Evolutionary conservation across 2,329 filamentous ascomycete species (phyloP), one percentile per base, ranked within the genome.

Genomic region (Monilinia polystroma): DNA sequence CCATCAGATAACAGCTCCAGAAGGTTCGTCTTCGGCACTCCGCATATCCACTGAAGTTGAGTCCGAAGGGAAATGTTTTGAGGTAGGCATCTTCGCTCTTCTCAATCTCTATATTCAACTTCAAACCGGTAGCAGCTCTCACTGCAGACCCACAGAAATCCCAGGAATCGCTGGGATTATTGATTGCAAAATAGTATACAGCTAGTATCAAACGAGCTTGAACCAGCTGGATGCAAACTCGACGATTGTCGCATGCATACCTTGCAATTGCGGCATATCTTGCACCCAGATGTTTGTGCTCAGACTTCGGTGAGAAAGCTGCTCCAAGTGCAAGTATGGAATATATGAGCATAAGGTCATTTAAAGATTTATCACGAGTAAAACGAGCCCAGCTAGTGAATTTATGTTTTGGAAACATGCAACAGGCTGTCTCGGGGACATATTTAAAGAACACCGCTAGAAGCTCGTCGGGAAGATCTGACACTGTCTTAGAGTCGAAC

Each of bases 1-100:
- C 90, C 76, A 90, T 83, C 71, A 91, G 79, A 71, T 88, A 90
- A 63, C 86, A 83, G 38, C 87, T 85, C 89, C 89, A 93, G 73
- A 91, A 89, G 0, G 88, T 91, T 66, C 90, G 82, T 70, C 89
- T 83, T 68, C 86, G 83, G 72, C 87, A 88, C 77, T 93, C 90
- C 32, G 84, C 82, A 71, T 88, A 84, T 41, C 84, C 85, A 60
- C 78, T 77, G 67, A 80, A 82, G 71, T 83, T 84, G 70, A 90
- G 80, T 26, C 82, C 84, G 72, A 86, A 87, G 5, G 86, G 85
- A 64, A 81, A 83, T 0, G 74, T 73, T n/a, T 77, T 73, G 18
- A 78, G 69, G 20, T 68, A 68, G 3, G 73, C 77, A 60, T 83
- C 82, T 1, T 78, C 76, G 6, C 78, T 82, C 73, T 75, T 80